A percentile compares a stretch with the other conserved stretches of the same genome.
Conservation (phyloP, 164 flowering plant species). For the Warburgia ugandensis region DNA sequence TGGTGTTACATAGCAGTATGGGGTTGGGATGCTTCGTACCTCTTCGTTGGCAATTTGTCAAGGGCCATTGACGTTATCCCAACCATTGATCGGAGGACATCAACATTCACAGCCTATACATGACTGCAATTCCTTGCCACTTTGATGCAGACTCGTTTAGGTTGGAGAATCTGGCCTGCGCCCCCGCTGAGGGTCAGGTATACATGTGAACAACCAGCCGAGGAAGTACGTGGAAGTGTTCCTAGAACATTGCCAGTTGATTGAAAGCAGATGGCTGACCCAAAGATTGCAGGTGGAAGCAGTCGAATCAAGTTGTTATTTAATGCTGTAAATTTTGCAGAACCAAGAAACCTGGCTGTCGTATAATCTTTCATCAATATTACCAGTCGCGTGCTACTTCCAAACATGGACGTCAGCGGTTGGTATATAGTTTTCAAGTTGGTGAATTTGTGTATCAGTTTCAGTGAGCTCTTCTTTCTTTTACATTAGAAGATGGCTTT, state of each 20-base stretch:
- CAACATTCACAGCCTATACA: constrained; percentile 44
- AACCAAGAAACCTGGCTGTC: too few relatives aligned
- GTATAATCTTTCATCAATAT: too few relatives aligned
- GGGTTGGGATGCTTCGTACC: constrained; percentile 86
- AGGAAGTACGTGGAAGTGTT: not conserved
- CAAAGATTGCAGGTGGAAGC: too few relatives aligned
- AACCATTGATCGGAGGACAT: constrained; percentile 17
- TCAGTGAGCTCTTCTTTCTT: too few relatives aligned
- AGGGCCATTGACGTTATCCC: constrained; percentile 79
- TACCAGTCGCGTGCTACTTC: too few relatives aligned
- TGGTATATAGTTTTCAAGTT: too few relatives aligned
- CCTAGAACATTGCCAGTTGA: not conserved
- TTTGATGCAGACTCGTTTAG: constrained; percentile 64
- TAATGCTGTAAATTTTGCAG: constrained; percentile 8
- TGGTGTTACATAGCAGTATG: constrained; percentile 61
- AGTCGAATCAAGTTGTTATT: too few relatives aligned
- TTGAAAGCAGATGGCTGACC: not conserved
- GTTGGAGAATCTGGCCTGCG: constrained; percentile 70
- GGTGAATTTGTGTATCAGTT: too few relatives aligned
- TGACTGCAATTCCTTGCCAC: constrained; percentile 82
- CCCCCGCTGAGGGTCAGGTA: constrained; percentile 75
- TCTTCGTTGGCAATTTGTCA: constrained; percentile 70
- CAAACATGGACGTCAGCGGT: too few relatives aligned
- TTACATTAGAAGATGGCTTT: too few relatives aligned
- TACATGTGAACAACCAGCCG: constrained; percentile 47